A percentile compares a stretch with the other conserved stretches of the same genome.
These are phyloP conservation scores for Perkinsus marinus DNA, from an alignment of 169 alveolate species.

Conservation along the genomic window DNA sequence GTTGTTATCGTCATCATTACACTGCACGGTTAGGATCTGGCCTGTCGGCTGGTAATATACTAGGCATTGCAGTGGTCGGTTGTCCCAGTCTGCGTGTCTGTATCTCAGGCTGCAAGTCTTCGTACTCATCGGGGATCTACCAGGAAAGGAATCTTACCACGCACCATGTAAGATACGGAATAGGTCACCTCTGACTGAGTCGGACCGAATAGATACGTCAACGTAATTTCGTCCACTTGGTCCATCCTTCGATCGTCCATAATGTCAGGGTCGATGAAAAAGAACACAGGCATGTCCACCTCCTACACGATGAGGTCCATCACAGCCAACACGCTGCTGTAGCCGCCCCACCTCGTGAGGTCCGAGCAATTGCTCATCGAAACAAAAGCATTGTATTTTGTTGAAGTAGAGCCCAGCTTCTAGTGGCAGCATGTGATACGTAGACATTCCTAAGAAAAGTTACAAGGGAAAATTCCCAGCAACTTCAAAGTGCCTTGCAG, in stretches of 20 bases:
- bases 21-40: background rate
- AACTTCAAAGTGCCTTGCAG: background rate
- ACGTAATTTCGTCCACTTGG: conserved; percentile 60
- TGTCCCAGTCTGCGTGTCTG: background rate
- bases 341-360: conserved; percentile 41
- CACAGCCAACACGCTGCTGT: background rate
- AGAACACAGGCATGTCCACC: conserved; percentile 82
- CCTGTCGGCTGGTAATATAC: background rate
- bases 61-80: background rate
- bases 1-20: background rate
- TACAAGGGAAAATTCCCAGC: background rate
- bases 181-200: conserved; percentile 1
- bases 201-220: conserved; percentile 64
- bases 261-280: conserved; percentile 78
- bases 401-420: conserved; percentile 83
- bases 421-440: conserved; percentile 75
- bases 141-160: background rate
- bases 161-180: background rate
- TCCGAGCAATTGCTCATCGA: conserved; percentile 79
- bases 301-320: conserved; percentile 38
- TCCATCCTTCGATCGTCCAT: conserved; percentile 65
- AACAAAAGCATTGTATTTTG: conserved; percentile 86
- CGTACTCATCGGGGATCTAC: background rate
- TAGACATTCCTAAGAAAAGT: conserved; percentile 55
- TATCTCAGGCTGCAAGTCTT: background rate